Conservation (phyloP, 1,284 basidiomycete genomes). For the Anthracocystis walkeri region DNA sequence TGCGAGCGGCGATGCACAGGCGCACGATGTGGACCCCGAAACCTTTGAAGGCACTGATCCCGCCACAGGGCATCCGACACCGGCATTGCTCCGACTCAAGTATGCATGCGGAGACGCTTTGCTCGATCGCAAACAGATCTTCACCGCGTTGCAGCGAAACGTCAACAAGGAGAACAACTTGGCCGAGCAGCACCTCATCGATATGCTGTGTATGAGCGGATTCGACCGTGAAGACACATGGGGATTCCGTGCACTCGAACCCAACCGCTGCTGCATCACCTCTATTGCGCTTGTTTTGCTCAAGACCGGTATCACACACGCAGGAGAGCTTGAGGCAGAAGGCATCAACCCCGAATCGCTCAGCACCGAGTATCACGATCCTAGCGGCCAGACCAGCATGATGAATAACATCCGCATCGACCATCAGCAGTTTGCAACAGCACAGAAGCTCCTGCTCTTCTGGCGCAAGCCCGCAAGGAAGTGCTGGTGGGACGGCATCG, state of each 20-base stretch:
- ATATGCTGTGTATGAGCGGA: conserved; percentile 99
- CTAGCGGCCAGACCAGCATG: conserved; percentile 64
- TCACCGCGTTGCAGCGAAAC: conserved; percentile 96
- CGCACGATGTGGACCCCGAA: conserved; percentile 18
- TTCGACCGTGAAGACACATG: conserved; percentile 96
- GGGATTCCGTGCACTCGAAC: conserved; percentile 96
- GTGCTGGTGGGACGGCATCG: conserved; percentile 99
- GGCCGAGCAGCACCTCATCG: conserved; percentile 98
- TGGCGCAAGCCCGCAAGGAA: conserved; percentile 99
- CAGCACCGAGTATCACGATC: conserved; percentile 40
- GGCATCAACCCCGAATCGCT: conserved; percentile 27
- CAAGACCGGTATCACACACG: conserved; percentile 93
- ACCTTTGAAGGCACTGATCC: conserved; percentile 63
- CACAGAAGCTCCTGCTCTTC: conserved; percentile 96
- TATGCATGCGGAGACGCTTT: conserved; percentile 79
- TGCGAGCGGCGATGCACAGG: not conserved
- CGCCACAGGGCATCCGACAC: conserved; percentile 81
- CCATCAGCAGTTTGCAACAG: conserved; percentile 92
- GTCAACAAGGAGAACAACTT: conserved; percentile 99
- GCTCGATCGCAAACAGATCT: conserved; percentile 90
- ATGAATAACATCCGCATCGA: conserved; percentile 76
- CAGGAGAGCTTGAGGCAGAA: conserved; percentile 72
- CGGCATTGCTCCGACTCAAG: conserved; percentile 73
- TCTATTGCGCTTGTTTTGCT: conserved; percentile 96
- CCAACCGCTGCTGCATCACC: conserved; percentile 94